Base-by-base conservation (phyloP, 768 basidiomycete genomes). In the Rhizopogon vinicolor region DNA sequence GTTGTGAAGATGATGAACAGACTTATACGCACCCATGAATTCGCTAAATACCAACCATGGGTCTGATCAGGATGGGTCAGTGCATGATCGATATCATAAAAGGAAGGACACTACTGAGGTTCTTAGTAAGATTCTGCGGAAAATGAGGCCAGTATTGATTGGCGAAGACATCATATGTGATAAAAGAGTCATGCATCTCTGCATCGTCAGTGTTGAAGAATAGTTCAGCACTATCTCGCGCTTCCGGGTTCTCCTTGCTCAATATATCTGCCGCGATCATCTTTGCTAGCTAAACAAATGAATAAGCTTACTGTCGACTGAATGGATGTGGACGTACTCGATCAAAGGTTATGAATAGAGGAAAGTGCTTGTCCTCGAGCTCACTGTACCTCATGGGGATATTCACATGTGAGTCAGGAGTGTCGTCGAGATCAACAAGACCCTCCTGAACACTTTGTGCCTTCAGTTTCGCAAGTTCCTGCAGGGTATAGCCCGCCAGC, bases 301-400 rank as follows among this genome's bases (percentile, higher is more conserved):
- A 14, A 13, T 28, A 1, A 52, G n/a, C 44, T 40, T 13, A 12
- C 58, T 0, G 22, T 35, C n/a, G 10, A 5, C 33, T 18, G 25
- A 22, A 43, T 0, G 25, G 28, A 43, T 0, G 31, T 4, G n/a
- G 2, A 59, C 76, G 44, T 57, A 85, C 87, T 51, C 75, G 72
- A 61, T 88, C 81, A 52, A 83, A 85, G 0, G 87, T 86, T 1
- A 87, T 62, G 58, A 89, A 90, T 41, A 90, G 65, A 0, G 88
- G 88, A 52, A 89, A 90, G 61, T 90, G 78, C 0, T 73, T 61
- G 22, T 22, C 22, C 22, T 22, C 22, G 22, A 22, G 22, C 22
- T 22, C 22, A 22, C 22, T 22, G 22, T 22, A 22, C 22, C 22
- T 22, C 22, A 22, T 22, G 22, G 22, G 22, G 22, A 22, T 22